A percentile compares a stretch with the other conserved stretches of the same genome.
phyloP scores from a whole-genome alignment of 179 eudicot species.

The Beta lomatogona region DNA sequence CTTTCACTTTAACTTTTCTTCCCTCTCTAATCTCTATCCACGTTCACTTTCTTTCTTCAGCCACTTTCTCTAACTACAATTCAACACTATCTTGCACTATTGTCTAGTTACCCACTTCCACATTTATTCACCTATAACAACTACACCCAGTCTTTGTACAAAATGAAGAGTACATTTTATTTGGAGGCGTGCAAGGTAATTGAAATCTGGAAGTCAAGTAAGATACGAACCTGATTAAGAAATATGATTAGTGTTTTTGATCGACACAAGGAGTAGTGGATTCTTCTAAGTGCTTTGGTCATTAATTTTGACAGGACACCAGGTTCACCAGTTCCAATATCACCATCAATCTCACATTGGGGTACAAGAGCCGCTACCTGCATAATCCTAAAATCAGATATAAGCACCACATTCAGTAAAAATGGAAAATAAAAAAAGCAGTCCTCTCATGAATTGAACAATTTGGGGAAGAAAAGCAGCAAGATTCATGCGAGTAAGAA shows the following conservation, averaged over 20 bases:
- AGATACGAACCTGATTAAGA: constrained; percentile 77
- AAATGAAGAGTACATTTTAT: background rate
- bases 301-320: constrained; percentile 57
- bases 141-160: background rate
- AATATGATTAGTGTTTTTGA: constrained; percentile 78
- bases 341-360: constrained; percentile 64
- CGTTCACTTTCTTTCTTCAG: background rate
- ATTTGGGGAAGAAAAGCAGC: background rate
- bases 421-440: background rate
- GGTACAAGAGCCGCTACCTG: constrained; percentile 99
- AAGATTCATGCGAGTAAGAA: background rate
- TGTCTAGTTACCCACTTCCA: background rate
- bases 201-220: background rate
- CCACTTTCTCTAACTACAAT: background rate
- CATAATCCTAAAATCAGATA: constrained; percentile 30
- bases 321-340: constrained; percentile 32
- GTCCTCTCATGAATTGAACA: constrained; percentile 1
- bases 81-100: background rate
- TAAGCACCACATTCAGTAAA: constrained; percentile 11
- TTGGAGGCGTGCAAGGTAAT: background rate
- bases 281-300: constrained; percentile 86
- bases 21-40: background rate
- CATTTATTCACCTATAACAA: too few relatives aligned
- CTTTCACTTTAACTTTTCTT: too few relatives aligned
- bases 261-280: constrained; percentile 74